Percentiles rank a stretch among this genome's conserved stretches.
Conservation (phyloP, 768 basidiomycete genomes). For the Leucosporidium creatinivorum region DNA sequence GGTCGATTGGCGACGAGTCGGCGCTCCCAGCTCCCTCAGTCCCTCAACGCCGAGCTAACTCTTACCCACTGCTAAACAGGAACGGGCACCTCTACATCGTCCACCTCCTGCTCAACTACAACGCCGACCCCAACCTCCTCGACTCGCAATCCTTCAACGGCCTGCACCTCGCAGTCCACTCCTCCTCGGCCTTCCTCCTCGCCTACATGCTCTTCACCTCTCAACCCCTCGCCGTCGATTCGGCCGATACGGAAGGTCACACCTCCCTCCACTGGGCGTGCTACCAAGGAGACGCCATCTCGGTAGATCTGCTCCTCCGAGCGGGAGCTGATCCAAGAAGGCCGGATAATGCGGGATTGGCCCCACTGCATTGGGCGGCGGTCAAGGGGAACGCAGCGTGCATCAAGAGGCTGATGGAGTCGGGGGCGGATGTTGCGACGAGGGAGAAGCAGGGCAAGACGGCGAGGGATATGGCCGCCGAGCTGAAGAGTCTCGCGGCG, state of each 20-base stretch:
- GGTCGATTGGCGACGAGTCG: too few species aligned
- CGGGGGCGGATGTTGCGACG: conserved; percentile 70
- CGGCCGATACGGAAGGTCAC: conserved; percentile 82
- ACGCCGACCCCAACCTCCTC: conserved; percentile 81
- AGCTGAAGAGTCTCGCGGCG: conserved; percentile 81
- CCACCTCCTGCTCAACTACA: conserved; percentile 78
- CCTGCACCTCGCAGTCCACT: conserved; percentile 86
- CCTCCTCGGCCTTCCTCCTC: conserved; percentile 86
- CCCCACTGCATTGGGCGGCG: conserved; percentile 94
- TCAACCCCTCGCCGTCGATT: conserved; percentile 78
- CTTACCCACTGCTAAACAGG: conserved; percentile 39
- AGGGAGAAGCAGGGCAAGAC: conserved; percentile 81
- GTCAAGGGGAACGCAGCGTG: conserved; percentile 86
- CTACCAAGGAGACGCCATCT: conserved; percentile 94
- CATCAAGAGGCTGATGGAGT: conserved; percentile 75
- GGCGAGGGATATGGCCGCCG: conserved; percentile 86
- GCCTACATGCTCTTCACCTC: conserved; percentile 79
- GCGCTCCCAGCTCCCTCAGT: too few species aligned
- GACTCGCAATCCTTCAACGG: conserved; percentile 96
- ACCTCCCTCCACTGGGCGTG: conserved; percentile 98
- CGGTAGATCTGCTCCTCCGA: conserved; percentile 78
- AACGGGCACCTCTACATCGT: conserved; percentile 95
- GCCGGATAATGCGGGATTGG: conserved; percentile 71
- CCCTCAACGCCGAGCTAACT: neutral
- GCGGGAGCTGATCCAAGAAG: conserved; percentile 74